Percentiles rank a stretch among this genome's conserved stretches.
Evolutionary conservation across 805 yeast species (phyloP).

Genomic region (Metschnikowia picachoensis): DNA sequence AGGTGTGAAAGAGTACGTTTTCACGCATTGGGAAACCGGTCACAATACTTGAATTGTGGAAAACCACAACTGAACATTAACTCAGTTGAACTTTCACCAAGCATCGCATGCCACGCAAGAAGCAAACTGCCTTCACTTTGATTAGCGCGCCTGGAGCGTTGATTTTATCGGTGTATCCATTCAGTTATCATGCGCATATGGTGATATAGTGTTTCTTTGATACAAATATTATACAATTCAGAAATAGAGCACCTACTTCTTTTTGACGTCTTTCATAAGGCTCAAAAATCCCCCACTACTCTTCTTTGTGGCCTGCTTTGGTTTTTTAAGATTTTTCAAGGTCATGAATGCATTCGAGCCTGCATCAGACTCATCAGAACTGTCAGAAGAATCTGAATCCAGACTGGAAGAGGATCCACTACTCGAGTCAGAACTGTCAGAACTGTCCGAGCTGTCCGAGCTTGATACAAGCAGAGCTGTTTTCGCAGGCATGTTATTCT

Average conservation of each 20-base stretch:
- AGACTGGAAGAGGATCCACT: conserved; percentile 8
- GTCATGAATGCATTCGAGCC: conserved; percentile 22
- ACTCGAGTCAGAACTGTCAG: conserved; percentile 4
- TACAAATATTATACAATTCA: too few species aligned
- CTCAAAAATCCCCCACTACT: conserved; percentile 28
- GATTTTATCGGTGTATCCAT: conserved; percentile 32
- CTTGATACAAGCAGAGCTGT: not conserved
- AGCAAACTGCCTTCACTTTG: conserved; percentile 10
- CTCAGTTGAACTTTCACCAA: too few species aligned
- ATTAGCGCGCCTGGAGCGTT: conserved; percentile 30
- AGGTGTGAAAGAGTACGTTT: too few species aligned
- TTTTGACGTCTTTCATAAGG: conserved; percentile 29
- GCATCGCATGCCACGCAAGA: conserved; percentile 13
- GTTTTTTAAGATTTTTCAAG: conserved; percentile 19
- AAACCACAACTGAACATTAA: too few species aligned
- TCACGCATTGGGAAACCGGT: too few species aligned
- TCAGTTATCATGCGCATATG: not conserved
- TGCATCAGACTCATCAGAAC: conserved; percentile 12
- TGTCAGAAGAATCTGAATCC: conserved; percentile 5
- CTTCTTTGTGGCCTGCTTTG: conserved; percentile 18
- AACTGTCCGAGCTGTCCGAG: not conserved
- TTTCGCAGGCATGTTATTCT: conserved; percentile 3
- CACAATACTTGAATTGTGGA: too few species aligned
- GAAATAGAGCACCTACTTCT: conserved; percentile 2
- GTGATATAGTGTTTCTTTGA: too few species aligned